Evolutionary conservation across 805 yeast species (phyloP).

Genomic region (Candida succiphila): DNA sequence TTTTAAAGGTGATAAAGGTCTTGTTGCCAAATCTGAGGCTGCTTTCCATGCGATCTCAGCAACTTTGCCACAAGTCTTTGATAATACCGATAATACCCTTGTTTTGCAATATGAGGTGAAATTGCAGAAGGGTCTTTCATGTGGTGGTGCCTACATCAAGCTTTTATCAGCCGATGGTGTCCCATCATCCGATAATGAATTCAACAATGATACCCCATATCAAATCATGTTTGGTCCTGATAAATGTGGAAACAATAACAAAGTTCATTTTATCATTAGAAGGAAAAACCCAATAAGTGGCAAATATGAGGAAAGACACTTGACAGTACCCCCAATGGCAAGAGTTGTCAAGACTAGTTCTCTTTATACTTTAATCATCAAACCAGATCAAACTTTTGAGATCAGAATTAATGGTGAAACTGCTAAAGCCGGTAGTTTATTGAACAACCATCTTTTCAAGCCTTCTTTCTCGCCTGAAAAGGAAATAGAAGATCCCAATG

Average conservation of each 20-base stretch:
- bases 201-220: constrained; percentile 61
- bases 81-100: constrained; percentile 52
- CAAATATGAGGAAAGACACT: constrained; percentile 58
- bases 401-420: constrained; percentile 75
- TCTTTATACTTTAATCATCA: constrained; percentile 69
- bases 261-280: constrained; percentile 66
- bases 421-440: constrained; percentile 58
- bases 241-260: constrained; percentile 72
- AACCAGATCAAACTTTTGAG: constrained; percentile 60
- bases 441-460: constrained; percentile 42
- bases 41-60: constrained; percentile 77
- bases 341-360: constrained; percentile 45
- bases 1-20: constrained; percentile 57
- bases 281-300: constrained; percentile 47
- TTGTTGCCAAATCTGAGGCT: constrained; percentile 67
- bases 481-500: constrained; percentile 47
- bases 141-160: constrained; percentile 90
- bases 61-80: constrained; percentile 44
- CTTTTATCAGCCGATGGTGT: constrained; percentile 41
- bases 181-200: constrained; percentile 31
- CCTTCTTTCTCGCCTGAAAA: constrained; percentile 64
- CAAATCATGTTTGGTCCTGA: constrained; percentile 95
- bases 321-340: constrained; percentile 59
- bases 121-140: constrained; percentile 63
- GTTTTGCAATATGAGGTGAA: constrained; percentile 89